Conservation (phyloP, 1,139 yeast species). For the Saccharomyces hybrid region DNA sequence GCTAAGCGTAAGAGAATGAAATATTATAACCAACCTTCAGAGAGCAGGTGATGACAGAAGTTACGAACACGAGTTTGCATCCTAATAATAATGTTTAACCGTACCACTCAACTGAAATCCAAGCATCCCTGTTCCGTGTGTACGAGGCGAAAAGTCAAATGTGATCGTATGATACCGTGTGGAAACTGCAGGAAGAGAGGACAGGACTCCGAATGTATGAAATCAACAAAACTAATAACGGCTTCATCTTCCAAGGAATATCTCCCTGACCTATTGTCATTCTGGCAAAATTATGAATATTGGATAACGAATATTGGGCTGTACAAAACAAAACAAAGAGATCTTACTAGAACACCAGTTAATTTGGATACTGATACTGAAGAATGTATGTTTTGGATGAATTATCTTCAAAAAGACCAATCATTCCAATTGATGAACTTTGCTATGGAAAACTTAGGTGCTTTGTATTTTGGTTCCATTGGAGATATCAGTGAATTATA, state of each 20-base stretch:
- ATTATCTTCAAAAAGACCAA: constrained; percentile 13
- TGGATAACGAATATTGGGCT: constrained; percentile 26
- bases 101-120: constrained; percentile 7
- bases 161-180: constrained; percentile 31
- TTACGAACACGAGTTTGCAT: background rate
- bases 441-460: constrained; percentile 27
- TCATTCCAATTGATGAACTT: constrained; percentile 25
- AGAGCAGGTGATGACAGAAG: background rate
- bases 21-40: background rate
- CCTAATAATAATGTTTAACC: background rate
- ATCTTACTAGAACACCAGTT: background rate
- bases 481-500: constrained; percentile 28
- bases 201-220: constrained; percentile 21
- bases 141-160: constrained; percentile 26
- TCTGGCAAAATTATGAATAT: constrained; percentile 28
- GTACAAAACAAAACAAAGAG: constrained; percentile 11
- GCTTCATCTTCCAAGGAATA: constrained; percentile 3
- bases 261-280: constrained; percentile 12
- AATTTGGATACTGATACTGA: constrained; percentile 6
- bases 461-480: constrained; percentile 27
- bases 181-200: constrained; percentile 28
- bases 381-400: constrained; percentile 12
- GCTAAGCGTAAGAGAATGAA: background rate
- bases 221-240: constrained; percentile 6
- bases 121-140: constrained; percentile 24